A percentile compares a stretch with the other conserved stretches of the same genome.
These are phyloP conservation scores for Nepenthes gracilis DNA, from an alignment of 148 eudicot genomes.

Conservation along the genomic window DNA sequence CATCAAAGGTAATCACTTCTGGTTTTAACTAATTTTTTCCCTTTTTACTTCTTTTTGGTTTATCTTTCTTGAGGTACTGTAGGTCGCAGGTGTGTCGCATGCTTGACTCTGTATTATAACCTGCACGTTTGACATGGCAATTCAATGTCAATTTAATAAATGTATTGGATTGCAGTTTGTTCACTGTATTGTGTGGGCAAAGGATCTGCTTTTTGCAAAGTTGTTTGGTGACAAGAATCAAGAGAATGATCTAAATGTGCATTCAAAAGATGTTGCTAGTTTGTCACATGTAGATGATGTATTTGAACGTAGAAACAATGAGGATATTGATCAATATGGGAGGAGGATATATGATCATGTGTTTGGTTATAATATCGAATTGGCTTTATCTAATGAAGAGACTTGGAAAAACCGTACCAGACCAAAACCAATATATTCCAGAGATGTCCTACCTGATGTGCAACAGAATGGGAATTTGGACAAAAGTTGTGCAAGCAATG, in stretches of 20 bases:
- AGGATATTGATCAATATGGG: slow-evolving; percentile 63
- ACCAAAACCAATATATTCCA: slow-evolving; percentile 71
- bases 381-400: slow-evolving; percentile 84
- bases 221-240: slow-evolving; percentile 88
- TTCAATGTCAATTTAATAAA: slow-evolving; percentile 1
- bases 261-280: slow-evolving; percentile 66
- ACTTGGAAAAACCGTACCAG: slow-evolving; percentile 84
- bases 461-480: slow-evolving; percentile 53
- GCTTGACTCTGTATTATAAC: background rate
- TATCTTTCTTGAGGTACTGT: background rate
- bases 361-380: slow-evolving; percentile 86
- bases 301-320: slow-evolving; percentile 60
- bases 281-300: slow-evolving; percentile 70
- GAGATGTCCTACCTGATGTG: slow-evolving; percentile 38
- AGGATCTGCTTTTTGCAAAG: slow-evolving; percentile 91
- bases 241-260: slow-evolving; percentile 92
- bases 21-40: background rate
- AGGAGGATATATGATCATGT: slow-evolving; percentile 88
- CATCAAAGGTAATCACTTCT: slow-evolving; percentile 60
- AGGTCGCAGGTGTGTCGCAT: background rate
- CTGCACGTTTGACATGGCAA: background rate
- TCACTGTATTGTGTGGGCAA: slow-evolving; percentile 99
- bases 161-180: slow-evolving; percentile 62
- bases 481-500: slow-evolving; percentile 20
- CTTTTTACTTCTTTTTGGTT: background rate